Percentiles rank a stretch among this genome's conserved stretches.
These are phyloP conservation scores for Albatrellus sp. DNA, from an alignment of 1,284 basidiomycete genomes.

Conservation along the genomic window DNA sequence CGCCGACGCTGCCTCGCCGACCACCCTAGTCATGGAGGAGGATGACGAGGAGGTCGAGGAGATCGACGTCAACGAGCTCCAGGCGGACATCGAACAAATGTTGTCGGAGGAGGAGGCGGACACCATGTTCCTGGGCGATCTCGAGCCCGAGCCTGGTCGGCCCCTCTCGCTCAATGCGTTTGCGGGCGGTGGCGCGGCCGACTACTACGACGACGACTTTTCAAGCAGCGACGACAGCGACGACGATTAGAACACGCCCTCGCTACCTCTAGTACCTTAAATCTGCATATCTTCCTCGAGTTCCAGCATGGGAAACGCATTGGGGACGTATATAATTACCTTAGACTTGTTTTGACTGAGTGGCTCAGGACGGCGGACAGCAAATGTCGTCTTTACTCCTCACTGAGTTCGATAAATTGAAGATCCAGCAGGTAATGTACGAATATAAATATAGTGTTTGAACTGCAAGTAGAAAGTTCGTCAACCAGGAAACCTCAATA, in stretches of 20 bases:
- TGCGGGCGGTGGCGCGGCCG: conserved; percentile 27
- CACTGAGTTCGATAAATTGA: too few species aligned
- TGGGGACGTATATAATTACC: too few species aligned
- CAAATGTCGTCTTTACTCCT: too few species aligned
- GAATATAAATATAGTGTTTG: too few species aligned
- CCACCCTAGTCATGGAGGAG: conserved; percentile 2
- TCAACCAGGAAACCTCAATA: too few species aligned
- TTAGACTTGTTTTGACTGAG: neutral
- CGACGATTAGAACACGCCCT: too few species aligned
- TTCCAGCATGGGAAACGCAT: too few species aligned
- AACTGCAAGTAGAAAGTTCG: too few species aligned
- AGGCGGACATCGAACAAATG: conserved; percentile 32
- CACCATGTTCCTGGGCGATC: conserved; percentile 20
- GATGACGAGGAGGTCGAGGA: conserved; percentile 13
- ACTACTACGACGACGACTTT: conserved; percentile 48
- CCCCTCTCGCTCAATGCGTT: conserved; percentile 45
- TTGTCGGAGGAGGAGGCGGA: conserved; percentile 21
- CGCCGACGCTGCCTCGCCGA: conserved; percentile 2
- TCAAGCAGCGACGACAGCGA: conserved; percentile 59
- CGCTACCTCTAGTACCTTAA: too few species aligned
- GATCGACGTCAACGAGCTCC: conserved; percentile 22
- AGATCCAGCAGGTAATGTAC: too few species aligned
- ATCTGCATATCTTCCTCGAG: too few species aligned
- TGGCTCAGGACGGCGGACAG: neutral
- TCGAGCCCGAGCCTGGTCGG: conserved; percentile 21